Evolutionary conservation across 176 grass and related monocot species (phyloP).

Genomic region (Saccharum spontaneum): DNA sequence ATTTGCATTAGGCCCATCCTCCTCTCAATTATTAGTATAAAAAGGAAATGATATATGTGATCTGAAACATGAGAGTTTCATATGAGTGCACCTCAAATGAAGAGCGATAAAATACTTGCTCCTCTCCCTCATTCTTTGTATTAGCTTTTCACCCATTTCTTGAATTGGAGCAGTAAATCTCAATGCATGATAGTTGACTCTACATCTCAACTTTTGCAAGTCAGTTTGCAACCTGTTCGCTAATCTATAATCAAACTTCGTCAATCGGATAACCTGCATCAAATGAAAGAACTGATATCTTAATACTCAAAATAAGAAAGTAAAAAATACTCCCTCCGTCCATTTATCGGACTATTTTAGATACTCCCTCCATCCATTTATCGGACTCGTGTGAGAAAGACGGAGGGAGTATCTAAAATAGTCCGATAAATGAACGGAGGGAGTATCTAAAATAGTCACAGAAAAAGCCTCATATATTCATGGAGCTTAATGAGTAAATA

Average conservation of each 20-base stretch:
- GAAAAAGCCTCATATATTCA: not conserved
- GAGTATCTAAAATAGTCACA: not conserved
- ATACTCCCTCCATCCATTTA: too few species aligned
- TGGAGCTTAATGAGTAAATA: not conserved
- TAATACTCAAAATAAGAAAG: constrained; percentile 21
- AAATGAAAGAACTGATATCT: constrained; percentile 21
- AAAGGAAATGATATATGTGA: constrained; percentile 11
- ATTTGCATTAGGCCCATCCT: not conserved
- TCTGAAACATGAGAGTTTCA: not conserved
- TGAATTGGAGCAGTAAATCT: constrained; percentile 82
- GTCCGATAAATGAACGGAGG: too few species aligned
- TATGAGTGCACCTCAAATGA: constrained; percentile 72
- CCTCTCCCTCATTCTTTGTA: constrained; percentile 82
- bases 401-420: too few species aligned
- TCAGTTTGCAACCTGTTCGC: constrained; percentile 89
- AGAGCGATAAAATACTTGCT: constrained; percentile 89
- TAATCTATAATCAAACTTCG: constrained; percentile 96
- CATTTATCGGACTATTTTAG: too few species aligned
- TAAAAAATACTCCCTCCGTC: not conserved
- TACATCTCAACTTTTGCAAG: constrained; percentile 91
- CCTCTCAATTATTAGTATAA: constrained; percentile 20
- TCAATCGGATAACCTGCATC: constrained; percentile 85
- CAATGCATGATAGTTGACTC: constrained; percentile 86
- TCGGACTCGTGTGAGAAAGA: too few species aligned
- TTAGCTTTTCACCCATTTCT: constrained; percentile 79